Evolutionary conservation across 2,329 filamentous ascomycete species (phyloP).

Genomic region (Phyllosticta ampelicida): DNA sequence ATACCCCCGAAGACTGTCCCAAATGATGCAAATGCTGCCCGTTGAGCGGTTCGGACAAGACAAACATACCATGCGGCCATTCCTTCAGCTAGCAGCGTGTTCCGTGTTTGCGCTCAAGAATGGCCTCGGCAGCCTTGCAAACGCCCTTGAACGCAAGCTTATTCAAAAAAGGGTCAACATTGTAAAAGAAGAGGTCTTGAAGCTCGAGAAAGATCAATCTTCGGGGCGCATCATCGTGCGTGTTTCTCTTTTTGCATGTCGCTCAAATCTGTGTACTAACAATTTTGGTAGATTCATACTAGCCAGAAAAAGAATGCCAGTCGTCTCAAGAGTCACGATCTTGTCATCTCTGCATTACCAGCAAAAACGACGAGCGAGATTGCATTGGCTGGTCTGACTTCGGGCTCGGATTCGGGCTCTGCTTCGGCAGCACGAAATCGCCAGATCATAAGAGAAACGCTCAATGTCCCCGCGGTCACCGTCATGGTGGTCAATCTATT

Average conservation of each 20-base stretch:
- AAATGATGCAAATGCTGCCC: background rate
- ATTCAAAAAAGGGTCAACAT: slow-evolving; percentile 26
- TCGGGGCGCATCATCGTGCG: slow-evolving; percentile 3
- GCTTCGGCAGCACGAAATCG: background rate
- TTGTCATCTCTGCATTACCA: slow-evolving; percentile 56
- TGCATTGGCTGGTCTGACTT: background rate
- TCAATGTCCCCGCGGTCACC: slow-evolving; percentile 53
- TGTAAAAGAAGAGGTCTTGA: slow-evolving; percentile 33
- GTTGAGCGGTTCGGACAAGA: background rate
- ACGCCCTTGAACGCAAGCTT: slow-evolving; percentile 21
- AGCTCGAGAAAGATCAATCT: slow-evolving; percentile 23
- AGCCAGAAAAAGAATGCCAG: background rate
- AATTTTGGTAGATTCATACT: background rate
- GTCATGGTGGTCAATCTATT: slow-evolving; percentile 92
- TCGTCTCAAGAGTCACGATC: slow-evolving; percentile 33
- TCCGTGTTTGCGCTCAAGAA: slow-evolving; percentile 35
- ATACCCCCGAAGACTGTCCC: background rate
- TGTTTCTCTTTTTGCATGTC: too few species aligned
- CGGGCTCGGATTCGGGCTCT: background rate
- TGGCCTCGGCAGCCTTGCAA: slow-evolving; percentile 31
- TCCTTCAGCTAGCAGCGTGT: too few species aligned
- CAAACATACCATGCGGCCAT: too few species aligned
- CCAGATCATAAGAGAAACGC: background rate
- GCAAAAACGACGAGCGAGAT: slow-evolving; percentile 23
- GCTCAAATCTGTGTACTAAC: background rate